These are phyloP conservation scores for Exserohilum rostratum DNA, from an alignment of 2,329 filamentous ascomycete species.

Conservation along the genomic window DNA sequence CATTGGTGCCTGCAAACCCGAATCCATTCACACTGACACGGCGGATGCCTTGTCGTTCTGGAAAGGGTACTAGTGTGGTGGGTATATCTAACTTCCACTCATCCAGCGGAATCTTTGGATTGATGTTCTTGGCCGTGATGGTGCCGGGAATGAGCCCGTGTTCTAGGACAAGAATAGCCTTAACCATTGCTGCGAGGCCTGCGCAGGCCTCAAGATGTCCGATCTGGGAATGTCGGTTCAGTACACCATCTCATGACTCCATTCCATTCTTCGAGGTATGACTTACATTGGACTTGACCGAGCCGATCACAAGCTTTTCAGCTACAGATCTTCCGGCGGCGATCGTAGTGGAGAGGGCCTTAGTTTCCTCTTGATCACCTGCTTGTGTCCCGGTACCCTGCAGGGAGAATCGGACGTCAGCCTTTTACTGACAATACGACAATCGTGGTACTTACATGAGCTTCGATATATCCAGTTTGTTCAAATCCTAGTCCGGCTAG, in stretches of 20 bases:
- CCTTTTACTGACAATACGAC: background rate
- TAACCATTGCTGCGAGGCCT: conserved; percentile 46
- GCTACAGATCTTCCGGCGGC: conserved; percentile 21
- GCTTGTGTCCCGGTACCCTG: conserved; percentile 60
- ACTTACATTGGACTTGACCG: conserved; percentile 27
- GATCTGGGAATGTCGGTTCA: background rate
- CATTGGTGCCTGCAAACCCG: background rate
- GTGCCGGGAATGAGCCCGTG: conserved; percentile 37
- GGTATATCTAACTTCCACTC: conserved; percentile 5
- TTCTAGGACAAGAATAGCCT: conserved; percentile 48
- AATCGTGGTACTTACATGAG: conserved; percentile 7
- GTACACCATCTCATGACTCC: too few species aligned
- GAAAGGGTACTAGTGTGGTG: background rate
- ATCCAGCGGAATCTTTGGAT: conserved; percentile 11
- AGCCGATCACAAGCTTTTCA: conserved; percentile 52
- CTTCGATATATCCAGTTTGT: conserved; percentile 26
- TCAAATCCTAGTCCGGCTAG: conserved; percentile 28
- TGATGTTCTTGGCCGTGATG: conserved; percentile 12
- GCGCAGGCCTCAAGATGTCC: conserved; percentile 48
- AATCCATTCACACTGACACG: background rate
- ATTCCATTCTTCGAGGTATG: too few species aligned
- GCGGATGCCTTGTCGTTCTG: background rate
- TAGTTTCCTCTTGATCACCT: conserved; percentile 26
- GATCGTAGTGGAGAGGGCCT: conserved; percentile 12
- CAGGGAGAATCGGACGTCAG: background rate